Percentiles rank a stretch among this genome's conserved stretches.
phyloP scores from a whole-genome alignment of 345 rosid species.

The Hevea brasiliensis region DNA sequence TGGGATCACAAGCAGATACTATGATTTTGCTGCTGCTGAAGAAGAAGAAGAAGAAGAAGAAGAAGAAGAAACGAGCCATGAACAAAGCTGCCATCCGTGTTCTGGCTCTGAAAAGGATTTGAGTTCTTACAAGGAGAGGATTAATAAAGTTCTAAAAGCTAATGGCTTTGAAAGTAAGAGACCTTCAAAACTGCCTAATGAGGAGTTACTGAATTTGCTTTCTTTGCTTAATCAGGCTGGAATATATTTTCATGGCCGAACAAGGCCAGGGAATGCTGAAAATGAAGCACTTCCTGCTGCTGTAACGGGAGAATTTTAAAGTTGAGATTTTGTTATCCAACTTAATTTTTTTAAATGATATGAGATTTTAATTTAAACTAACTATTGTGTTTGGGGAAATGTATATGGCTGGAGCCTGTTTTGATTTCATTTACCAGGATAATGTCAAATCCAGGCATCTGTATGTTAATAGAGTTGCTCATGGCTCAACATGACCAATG shows the following conservation, averaged over 20 bases:
- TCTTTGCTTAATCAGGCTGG: conserved; percentile 69
- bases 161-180: conserved; percentile 70
- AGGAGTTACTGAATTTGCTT: conserved; percentile 60
- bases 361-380: too few species aligned
- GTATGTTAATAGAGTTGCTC: too few species aligned
- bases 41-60: conserved; percentile 24
- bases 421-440: too few species aligned
- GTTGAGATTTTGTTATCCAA: too few species aligned
- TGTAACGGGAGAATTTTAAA: too few species aligned
- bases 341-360: too few species aligned
- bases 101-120: conserved; percentile 39
- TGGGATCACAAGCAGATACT: not conserved
- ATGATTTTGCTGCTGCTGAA: conserved; percentile 1
- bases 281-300: too few species aligned
- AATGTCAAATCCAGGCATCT: too few species aligned
- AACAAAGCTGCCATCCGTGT: conserved; percentile 6
- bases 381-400: too few species aligned
- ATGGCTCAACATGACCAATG: too few species aligned
- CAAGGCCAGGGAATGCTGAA: conserved; percentile 22
- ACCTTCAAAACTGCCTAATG: conserved; percentile 68
- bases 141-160: conserved; percentile 45
- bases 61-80: conserved; percentile 20
- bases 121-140: conserved; percentile 54
- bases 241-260: conserved; percentile 49
- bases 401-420: too few species aligned